Percentiles rank a stretch among this genome's conserved stretches.
These are phyloP conservation scores for Aspergillus quadricinctus DNA, from an alignment of 2,329 filamentous ascomycete species.

Conservation along the genomic window DNA sequence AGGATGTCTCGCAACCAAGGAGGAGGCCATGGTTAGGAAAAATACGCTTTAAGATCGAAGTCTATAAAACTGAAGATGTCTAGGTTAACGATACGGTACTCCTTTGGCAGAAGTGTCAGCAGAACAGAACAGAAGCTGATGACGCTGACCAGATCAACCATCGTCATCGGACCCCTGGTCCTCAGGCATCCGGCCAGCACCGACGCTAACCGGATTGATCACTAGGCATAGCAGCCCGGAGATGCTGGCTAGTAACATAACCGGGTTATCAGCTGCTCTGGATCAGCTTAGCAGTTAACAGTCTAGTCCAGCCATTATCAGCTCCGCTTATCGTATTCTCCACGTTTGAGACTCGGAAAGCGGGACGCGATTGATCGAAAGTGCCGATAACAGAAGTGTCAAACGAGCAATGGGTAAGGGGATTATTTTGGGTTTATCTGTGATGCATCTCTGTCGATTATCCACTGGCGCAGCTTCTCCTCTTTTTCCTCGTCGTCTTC, in stretches of 20 bases:
- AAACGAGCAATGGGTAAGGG: neutral
- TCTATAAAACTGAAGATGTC: neutral
- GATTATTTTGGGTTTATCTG: constrained; percentile 3
- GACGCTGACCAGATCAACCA: neutral
- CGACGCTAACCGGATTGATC: constrained; percentile 4
- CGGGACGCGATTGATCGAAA: constrained; percentile 13
- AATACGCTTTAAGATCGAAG: neutral
- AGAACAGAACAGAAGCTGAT: too few relatives aligned
- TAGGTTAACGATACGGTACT: neutral
- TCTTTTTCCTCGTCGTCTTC: constrained; percentile 1
- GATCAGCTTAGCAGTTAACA: neutral
- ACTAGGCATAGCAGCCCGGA: neutral
- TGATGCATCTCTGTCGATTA: neutral
- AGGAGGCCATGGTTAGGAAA: constrained; percentile 7
- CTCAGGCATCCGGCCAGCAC: neutral
- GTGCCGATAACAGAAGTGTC: constrained; percentile 6
- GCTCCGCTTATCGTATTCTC: neutral
- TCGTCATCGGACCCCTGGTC: neutral
- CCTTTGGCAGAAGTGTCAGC: too few relatives aligned
- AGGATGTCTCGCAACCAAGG: constrained; percentile 35
- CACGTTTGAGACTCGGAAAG: neutral
- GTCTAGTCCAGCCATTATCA: neutral
- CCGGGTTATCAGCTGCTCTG: constrained; percentile 9
- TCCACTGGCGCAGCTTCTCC: constrained; percentile 1
- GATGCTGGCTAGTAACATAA: neutral